A percentile compares a stretch with the other conserved stretches of the same genome.
Conservation (phyloP, 176 grass and related monocot genomes). For the Oryza meyeriana region DNA sequence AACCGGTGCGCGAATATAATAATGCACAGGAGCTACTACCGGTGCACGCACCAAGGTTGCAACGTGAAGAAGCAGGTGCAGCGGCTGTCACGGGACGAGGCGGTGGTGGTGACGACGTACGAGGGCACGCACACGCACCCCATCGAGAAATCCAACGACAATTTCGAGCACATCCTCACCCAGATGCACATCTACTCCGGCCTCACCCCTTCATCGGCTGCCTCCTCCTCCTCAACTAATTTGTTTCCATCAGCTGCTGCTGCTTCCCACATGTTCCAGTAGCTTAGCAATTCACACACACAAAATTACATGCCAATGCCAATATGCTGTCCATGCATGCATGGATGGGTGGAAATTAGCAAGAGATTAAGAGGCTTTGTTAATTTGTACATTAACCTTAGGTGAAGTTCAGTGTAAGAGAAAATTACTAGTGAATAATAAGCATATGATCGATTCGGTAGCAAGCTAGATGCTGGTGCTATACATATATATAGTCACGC, state of each 20-base stretch:
- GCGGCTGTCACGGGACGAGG: constrained; percentile 62
- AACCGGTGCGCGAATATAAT: no score
- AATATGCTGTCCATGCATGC: background rate
- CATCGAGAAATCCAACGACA: constrained; percentile 87
- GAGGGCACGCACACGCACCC: constrained; percentile 79
- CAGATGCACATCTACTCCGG: constrained; percentile 81
- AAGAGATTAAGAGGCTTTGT: background rate
- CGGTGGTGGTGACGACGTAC: constrained; percentile 74
- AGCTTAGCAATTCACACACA: background rate
- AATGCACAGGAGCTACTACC: constrained; percentile 80
- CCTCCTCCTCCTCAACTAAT: background rate
- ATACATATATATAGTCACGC: background rate
- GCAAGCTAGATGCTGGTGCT: constrained; percentile 1
- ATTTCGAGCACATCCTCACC: constrained; percentile 88
- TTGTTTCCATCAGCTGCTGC: background rate
- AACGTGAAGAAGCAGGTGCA: constrained; percentile 97
- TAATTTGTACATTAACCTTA: constrained; percentile 41
- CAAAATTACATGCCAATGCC: background rate
- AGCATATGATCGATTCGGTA: background rate
- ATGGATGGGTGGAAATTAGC: background rate
- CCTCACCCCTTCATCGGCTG: background rate
- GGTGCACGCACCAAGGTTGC: constrained; percentile 88
- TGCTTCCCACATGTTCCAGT: constrained; percentile 24
- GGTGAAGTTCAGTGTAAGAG: background rate
- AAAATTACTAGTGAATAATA: constrained; percentile 26